These are phyloP conservation scores for Exophiala calicioides DNA, from an alignment of 2,329 filamentous ascomycete genomes.

Conservation along the genomic window DNA sequence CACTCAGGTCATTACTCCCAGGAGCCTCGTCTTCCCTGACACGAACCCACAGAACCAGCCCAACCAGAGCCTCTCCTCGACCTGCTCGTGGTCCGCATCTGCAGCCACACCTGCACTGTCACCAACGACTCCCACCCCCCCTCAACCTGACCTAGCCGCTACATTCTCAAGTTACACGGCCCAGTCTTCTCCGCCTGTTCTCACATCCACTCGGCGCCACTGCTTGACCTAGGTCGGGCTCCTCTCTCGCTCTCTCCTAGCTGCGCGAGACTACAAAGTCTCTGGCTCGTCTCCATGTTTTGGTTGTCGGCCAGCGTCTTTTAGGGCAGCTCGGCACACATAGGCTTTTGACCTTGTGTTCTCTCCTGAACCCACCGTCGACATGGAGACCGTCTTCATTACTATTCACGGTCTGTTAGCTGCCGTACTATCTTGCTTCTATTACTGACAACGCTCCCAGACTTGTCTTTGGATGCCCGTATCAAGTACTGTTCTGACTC, in stretches of 20 bases:
- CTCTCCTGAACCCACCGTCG: constrained; percentile 9
- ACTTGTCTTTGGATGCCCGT: constrained; percentile 72
- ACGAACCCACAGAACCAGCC: too few species aligned
- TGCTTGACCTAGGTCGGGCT: neutral
- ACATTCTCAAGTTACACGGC: too few species aligned
- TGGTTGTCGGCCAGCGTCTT: constrained; percentile 26
- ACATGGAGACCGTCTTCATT: constrained; percentile 85
- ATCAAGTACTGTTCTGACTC: constrained; percentile 84
- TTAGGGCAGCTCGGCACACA: constrained; percentile 29
- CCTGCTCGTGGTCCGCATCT: too few species aligned
- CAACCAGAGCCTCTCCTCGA: too few species aligned
- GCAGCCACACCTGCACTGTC: too few species aligned
- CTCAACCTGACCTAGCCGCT: too few species aligned
- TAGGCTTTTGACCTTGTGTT: constrained; percentile 19
- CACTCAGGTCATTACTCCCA: too few species aligned
- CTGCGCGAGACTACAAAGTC: constrained; percentile 11
- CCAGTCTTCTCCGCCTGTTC: neutral
- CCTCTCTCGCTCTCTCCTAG: neutral
- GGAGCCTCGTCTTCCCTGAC: too few species aligned
- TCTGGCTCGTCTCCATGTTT: constrained; percentile 6
- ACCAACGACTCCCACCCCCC: too few species aligned
- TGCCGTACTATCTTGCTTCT: constrained; percentile 14
- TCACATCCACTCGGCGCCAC: neutral
- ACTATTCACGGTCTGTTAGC: constrained; percentile 75
- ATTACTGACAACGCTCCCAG: constrained; percentile 46